Conservation (phyloP, 139 green algal species). For the Mesostigma viride region DNA sequence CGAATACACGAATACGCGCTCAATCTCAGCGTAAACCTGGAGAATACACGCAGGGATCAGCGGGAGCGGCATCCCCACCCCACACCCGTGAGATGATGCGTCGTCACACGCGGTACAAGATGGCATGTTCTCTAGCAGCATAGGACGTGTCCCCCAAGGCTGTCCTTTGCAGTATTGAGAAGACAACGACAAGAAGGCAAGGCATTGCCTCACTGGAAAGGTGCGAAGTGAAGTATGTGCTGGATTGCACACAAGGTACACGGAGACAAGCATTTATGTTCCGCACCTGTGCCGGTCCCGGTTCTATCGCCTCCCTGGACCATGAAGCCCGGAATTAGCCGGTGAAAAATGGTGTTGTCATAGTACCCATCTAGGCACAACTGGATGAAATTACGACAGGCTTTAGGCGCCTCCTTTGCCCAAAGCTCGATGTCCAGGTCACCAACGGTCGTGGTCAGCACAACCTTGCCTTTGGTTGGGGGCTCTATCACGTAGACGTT, state of each 20-base stretch:
- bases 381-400: conserved; percentile 86
- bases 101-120: no score
- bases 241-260: conserved; percentile 20
- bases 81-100: no score
- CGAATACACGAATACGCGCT: no score
- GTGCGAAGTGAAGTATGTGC: background rate
- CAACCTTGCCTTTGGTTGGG: conserved; percentile 86
- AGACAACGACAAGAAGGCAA: no score
- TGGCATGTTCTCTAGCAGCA: no score
- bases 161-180: no score
- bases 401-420: conserved; percentile 59
- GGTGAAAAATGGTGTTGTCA: conserved; percentile 27
- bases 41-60: no score
- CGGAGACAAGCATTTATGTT: conserved; percentile 12
- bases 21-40: no score
- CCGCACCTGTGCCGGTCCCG: conserved; percentile 14
- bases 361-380: conserved; percentile 75
- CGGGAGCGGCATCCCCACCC: no score
- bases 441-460: conserved; percentile 74
- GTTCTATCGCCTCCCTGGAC: conserved; percentile 25
- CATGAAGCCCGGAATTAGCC: conserved; percentile 36
- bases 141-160: no score
- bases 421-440: conserved; percentile 94
- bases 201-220: conserved; percentile 18
- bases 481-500: conserved; percentile 81